Base-by-base conservation (phyloP, 164 flowering plant genomes). In the Protea cynaroides region DNA sequence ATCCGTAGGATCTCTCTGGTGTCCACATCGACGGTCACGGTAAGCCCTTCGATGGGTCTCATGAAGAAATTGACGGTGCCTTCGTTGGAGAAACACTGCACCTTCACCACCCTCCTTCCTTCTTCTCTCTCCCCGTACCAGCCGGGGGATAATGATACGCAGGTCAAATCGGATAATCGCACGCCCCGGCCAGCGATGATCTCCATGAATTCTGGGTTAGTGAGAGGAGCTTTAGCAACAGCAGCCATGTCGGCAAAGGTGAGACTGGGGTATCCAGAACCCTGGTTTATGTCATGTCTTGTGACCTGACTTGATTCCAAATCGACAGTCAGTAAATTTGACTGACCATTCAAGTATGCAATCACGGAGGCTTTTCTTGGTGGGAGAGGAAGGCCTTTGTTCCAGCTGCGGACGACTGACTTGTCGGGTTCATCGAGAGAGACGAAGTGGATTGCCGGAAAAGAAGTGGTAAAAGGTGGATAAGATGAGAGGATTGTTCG, bases 1-100 rank as follows among this genome's bases (percentile, higher is more conserved):
- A 86, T 29, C 38, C 75, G 59, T 5, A 86, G 62, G 0, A 84
- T 65, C 64, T 76, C 69, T 29, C 52, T 52, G n/a, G 52, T 76
- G 63, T 88, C 94, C 1, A 86, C 14, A 50, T 84, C 91, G 1
- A 86, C 79, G 1, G 75, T 65, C 0, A 82, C 61, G 0, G 75
- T 76, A 4, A 88, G 66, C 1, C 91, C 95, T 62, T 86, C 92
- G 18, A 88, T 77, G 23, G 91, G 95, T 51, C 91, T 75, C 95
- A 88, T 86, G 76, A 76, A 88, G 73, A 74, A 86, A 67, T 86
- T 86, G 40, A 72, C 49, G 0, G 91, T 83, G 67, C 54, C 86
- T 47, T 78, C 36, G 22, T 6, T 67, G 0, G 80, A 76, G 70
- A 63, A 84, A 73, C 91, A 88, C 59, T 78, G 79, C 18, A 88